These are phyloP conservation scores for Eucalyptus cloeziana DNA, from an alignment of 345 rosid genomes.

Conservation along the genomic window DNA sequence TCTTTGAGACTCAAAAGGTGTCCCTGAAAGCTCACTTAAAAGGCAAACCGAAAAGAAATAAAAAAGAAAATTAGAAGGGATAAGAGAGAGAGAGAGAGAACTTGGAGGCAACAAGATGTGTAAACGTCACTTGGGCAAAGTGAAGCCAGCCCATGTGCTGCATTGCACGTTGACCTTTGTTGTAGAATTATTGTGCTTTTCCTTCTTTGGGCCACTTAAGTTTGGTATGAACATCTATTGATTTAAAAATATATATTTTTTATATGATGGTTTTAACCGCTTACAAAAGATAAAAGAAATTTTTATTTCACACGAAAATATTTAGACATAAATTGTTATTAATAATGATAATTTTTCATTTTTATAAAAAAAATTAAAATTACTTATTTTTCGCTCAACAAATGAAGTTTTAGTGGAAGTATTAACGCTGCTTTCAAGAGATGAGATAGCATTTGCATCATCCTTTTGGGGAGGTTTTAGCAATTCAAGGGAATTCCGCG, in stretches of 20 bases:
- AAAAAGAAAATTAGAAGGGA: neutral
- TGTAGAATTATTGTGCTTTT: neutral
- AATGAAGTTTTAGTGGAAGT: neutral
- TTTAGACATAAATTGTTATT: too few relatives aligned
- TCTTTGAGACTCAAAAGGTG: neutral
- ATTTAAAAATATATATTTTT: too few relatives aligned
- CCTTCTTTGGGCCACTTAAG: neutral
- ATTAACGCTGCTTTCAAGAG: neutral
- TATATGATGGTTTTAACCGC: too few relatives aligned
- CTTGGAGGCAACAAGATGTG: neutral
- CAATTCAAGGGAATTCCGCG: neutral
- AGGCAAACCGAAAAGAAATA: neutral
- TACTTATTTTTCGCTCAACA: neutral
- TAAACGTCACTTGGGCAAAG: neutral
- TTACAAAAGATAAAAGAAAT: too few relatives aligned
- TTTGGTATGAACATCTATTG: neutral
- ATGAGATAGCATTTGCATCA: neutral
- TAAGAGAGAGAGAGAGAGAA: neutral
- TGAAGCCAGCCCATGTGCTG: neutral
- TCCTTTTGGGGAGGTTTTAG: neutral
- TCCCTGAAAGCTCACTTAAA: neutral
- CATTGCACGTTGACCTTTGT: neutral
- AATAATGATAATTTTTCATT: neutral
- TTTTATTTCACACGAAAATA: too few relatives aligned
- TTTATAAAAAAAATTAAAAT: too few relatives aligned